These are phyloP conservation scores for Globisporangium iwayamae DNA, from an alignment of 352 stramenopile species.

Conservation along the genomic window DNA sequence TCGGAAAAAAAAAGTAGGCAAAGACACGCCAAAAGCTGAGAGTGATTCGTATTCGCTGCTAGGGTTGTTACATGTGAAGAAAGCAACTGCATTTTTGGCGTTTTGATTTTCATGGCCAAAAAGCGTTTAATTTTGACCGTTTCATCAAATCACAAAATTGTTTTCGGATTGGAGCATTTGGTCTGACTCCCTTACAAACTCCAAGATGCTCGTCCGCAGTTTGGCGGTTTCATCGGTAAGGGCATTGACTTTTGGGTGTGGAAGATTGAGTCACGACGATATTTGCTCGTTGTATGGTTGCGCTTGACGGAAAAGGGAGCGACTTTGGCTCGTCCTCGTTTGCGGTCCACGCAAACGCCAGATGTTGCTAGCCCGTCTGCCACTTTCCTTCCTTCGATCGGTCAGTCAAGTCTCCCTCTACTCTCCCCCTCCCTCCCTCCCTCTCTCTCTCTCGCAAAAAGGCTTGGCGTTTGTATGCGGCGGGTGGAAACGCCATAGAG, in stretches of 20 bases:
- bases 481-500: background rate
- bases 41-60: too few relatives aligned
- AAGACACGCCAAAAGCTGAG: background rate
- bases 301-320: background rate
- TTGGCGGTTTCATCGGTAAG: background rate
- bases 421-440: background rate
- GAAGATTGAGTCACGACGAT: background rate
- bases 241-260: background rate
- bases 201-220: conserved; percentile 5
- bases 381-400: too few relatives aligned
- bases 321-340: background rate
- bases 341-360: background rate
- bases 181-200: background rate
- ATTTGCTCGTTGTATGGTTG: conserved; percentile 3
- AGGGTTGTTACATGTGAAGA: background rate
- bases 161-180: background rate
- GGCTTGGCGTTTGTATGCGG: background rate
- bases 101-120: background rate
- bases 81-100: background rate
- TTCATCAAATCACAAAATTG: conserved; percentile 1
- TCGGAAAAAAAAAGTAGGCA: background rate
- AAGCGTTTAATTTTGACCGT: background rate
- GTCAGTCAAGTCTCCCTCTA: background rate
- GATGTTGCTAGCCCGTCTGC: background rate
- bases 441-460: background rate